A percentile compares a stretch with the other conserved stretches of the same genome.
Evolutionary conservation across 2,329 filamentous ascomycete genomes (phyloP).

Genomic region (Trichoderma brevicompactum): DNA sequence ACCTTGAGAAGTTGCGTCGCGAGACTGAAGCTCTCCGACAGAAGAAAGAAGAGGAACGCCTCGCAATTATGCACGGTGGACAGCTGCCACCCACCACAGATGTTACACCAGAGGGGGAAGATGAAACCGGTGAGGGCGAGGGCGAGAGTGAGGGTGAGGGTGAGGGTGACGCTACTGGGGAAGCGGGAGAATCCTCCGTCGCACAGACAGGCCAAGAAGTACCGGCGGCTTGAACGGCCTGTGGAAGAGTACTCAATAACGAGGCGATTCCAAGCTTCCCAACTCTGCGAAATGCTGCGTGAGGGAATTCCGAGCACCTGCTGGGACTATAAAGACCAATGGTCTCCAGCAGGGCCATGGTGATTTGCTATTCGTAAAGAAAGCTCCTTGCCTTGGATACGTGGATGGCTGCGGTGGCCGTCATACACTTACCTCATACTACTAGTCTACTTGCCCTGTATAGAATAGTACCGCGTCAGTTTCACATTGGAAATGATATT

Average conservation of each 20-base stretch:
- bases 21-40: conserved; percentile 81
- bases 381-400: conserved; percentile 15
- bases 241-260: conserved; percentile 1
- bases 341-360: conserved; percentile 26
- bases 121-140: conserved; percentile 15
- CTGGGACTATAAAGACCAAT: conserved; percentile 27
- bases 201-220: conserved; percentile 25
- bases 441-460: conserved; percentile 25
- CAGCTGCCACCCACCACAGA: conserved; percentile 1
- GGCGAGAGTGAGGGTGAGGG: conserved; percentile 14
- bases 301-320: conserved; percentile 38
- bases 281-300: conserved; percentile 26
- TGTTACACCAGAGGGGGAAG: conserved; percentile 29
- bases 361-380: conserved; percentile 20
- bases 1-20: conserved; percentile 77
- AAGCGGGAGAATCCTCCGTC: neutral
- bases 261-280: conserved; percentile 14
- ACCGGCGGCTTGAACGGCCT: conserved; percentile 31
- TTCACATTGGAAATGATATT: conserved; percentile 18
- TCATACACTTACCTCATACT: conserved; percentile 19
- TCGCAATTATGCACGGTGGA: conserved; percentile 44
- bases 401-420: conserved; percentile 19
- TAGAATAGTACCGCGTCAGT: conserved; percentile 25
- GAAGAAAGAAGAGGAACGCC: conserved; percentile 76
- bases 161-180: conserved; percentile 2